A percentile compares a stretch with the other conserved stretches of the same genome.
These are phyloP conservation scores for Cystobasidium sp. DNA, from an alignment of 1,284 basidiomycete species.

Conservation along the genomic window DNA sequence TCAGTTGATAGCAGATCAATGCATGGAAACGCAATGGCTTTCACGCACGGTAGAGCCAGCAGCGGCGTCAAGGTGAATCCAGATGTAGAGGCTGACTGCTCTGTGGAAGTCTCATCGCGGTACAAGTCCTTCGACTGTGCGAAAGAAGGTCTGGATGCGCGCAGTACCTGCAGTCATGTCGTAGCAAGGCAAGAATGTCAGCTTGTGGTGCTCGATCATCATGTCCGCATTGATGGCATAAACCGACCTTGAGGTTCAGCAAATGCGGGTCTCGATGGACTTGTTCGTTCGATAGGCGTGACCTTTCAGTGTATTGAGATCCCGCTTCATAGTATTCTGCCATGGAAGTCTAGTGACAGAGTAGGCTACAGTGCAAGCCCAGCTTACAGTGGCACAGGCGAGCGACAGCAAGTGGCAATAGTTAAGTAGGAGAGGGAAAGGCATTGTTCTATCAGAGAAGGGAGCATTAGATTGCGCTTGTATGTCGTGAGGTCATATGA, in stretches of 20 bases:
- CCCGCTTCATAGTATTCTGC: constrained; percentile 27
- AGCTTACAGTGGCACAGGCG: background rate
- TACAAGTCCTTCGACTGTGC: constrained; percentile 14
- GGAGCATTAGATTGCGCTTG: no score
- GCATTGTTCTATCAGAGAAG: no score
- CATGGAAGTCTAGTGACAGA: background rate
- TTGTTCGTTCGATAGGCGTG: constrained; percentile 24
- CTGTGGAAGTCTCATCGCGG: constrained; percentile 17
- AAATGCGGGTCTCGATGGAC: constrained; percentile 31
- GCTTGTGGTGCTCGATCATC: background rate
- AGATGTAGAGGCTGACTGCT: constrained; percentile 28
- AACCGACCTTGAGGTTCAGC: constrained; percentile 27
- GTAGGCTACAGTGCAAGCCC: background rate
- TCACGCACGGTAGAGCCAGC: constrained; percentile 37
- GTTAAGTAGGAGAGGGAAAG: no score
- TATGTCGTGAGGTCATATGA: no score
- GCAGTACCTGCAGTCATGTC: constrained; percentile 23
- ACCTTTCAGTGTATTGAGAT: constrained; percentile 1
- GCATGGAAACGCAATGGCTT: background rate
- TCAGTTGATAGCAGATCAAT: background rate
- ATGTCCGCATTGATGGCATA: background rate
- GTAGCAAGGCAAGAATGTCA: background rate
- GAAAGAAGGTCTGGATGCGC: constrained; percentile 35
- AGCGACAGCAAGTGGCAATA: background rate
- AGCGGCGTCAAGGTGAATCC: constrained; percentile 39